Base-by-base conservation (phyloP, 371 early-diverging fungal species). In the Entomophthora muscae region DNA sequence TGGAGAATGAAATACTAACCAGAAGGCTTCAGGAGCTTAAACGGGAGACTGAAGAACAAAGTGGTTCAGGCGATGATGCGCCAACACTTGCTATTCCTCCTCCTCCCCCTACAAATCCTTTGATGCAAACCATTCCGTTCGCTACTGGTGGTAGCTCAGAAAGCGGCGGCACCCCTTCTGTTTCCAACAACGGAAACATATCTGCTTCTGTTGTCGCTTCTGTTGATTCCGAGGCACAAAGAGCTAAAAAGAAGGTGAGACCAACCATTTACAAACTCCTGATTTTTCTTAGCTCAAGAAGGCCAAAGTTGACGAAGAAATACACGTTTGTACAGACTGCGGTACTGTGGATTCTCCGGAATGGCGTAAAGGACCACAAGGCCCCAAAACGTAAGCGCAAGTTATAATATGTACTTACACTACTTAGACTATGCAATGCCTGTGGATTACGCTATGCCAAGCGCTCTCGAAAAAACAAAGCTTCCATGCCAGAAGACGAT, bases 341-440 rank as follows among this genome's bases (percentile, higher is more conserved):
- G 78, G 79, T 22, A 84, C 83, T 22, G 85, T 84, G 0, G 79
- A 81, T 27, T 84, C 90, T 0, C 89, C 90, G 12, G 86, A 85
- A 63, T 93, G 93, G 91, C 78, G 91, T 61, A 78, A 80, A 66
- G 89, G 90, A 1, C 88, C 87, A 32, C 78, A 78, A 55, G 90
- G 90, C 21, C 81, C 85, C 3, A 78, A 76, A 64, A 78, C 78
- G 77, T 79, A 72, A 73, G 74, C 66, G 33, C 12, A 54, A 21
- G 53, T 29, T 26, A 21, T 28, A 32, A 52, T 67, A 62, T 57
- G 24, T 32, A 32, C 53, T 52, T 23, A 21, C 53, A 26, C 59
- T 42, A 32, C 32, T 31, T 73, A 79, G 80, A 21, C 68, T 78
- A 28, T 78, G 78, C 64, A 79, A 79, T 61, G 78, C 78, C 12